Percentiles rank a stretch among this genome's conserved stretches.
Conservation (phyloP, 2,329 filamentous ascomycete genomes). For the Exophiala calicioides region DNA sequence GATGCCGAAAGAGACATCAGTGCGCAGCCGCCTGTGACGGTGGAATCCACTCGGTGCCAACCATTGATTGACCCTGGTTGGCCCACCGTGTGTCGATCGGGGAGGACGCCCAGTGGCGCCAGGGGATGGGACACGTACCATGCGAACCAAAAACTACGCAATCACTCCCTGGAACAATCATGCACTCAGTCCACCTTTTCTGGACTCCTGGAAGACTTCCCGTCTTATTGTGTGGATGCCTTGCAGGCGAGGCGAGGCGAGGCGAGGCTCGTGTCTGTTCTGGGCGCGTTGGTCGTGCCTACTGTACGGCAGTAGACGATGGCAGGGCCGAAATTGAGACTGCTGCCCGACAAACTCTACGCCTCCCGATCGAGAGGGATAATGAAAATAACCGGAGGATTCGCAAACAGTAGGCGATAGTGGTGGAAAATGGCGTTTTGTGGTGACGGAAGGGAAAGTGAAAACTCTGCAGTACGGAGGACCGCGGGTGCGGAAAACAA, state of each 20-base stretch:
- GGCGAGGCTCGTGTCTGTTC: too few relatives aligned
- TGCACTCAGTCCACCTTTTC: too few relatives aligned
- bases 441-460: not conserved
- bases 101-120: constrained; percentile 12
- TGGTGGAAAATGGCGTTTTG: too few relatives aligned
- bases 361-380: too few relatives aligned
- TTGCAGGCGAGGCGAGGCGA: too few relatives aligned
- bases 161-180: constrained; percentile 3
- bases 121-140: constrained; percentile 4
- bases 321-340: too few relatives aligned
- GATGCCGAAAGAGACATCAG: too few relatives aligned
- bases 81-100: constrained; percentile 22
- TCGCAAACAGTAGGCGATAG: too few relatives aligned
- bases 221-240: constrained; percentile 15
- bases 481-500: not conserved
- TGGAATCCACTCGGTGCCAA: constrained; percentile 13
- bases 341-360: too few relatives aligned
- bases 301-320: too few relatives aligned
- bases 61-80: not conserved
- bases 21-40: constrained; percentile 27
- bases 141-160: constrained; percentile 13
- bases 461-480: not conserved
- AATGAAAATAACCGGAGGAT: too few relatives aligned
- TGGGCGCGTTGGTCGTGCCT: too few relatives aligned
- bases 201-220: constrained; percentile 1